phyloP scores from a whole-genome alignment of 1,284 basidiomycete species.

The Bondarzewia mesenterica region DNA sequence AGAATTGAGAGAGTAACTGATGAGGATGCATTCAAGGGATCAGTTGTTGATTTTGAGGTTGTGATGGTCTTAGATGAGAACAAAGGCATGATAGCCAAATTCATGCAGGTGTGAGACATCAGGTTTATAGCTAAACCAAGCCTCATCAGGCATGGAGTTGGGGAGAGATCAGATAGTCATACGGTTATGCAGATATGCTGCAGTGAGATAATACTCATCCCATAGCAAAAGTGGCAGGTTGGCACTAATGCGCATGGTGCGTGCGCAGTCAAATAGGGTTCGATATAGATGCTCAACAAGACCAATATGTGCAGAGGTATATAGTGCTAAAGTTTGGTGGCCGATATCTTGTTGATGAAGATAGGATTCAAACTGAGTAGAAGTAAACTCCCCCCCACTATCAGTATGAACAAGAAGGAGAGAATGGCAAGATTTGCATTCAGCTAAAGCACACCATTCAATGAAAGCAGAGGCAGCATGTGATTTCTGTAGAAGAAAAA shows the following conservation, averaged over 20 bases:
- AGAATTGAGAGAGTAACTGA: constrained; percentile 23
- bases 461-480: not conserved
- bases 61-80: constrained; percentile 12
- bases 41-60: constrained; percentile 23
- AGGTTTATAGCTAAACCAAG: constrained; percentile 11
- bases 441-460: not conserved
- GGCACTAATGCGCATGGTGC: constrained; percentile 18
- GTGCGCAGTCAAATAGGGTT: constrained; percentile 17
- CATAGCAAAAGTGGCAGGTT: constrained; percentile 16
- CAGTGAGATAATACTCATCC: constrained; percentile 20
- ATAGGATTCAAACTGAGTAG: not conserved
- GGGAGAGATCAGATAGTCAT: constrained; percentile 1
- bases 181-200: constrained; percentile 6
- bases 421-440: not conserved
- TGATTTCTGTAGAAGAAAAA: too few species aligned
- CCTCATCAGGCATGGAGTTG: constrained; percentile 12
- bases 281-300: constrained; percentile 18
- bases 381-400: not conserved
- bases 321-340: constrained; percentile 15
- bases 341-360: not conserved
- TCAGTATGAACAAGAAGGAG: not conserved
- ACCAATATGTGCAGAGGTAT: constrained; percentile 24
- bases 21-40: constrained; percentile 24
- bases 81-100: constrained; percentile 15
- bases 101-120: constrained; percentile 15